Evolutionary conservation across 306 rosid species (phyloP).

Genomic region (Gastrolobium bilobum): DNA sequence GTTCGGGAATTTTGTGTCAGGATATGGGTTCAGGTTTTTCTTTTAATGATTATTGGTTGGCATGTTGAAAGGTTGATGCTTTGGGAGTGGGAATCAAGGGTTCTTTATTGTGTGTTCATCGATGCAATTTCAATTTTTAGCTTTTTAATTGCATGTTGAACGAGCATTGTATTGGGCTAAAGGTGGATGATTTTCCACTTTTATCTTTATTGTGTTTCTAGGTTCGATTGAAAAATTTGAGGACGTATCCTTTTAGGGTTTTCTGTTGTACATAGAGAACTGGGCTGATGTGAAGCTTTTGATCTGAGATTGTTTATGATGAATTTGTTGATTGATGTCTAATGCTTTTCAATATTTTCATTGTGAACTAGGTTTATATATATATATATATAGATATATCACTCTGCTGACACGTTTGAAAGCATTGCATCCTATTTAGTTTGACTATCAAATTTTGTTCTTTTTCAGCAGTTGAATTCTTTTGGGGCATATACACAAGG

Average conservation of each 20-base stretch:
- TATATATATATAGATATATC: too few species aligned
- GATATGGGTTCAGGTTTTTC: conserved; percentile 45
- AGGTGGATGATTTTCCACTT: conserved; percentile 4
- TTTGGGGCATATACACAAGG: conserved; percentile 23
- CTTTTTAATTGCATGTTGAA: background rate
- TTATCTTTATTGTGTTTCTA: background rate
- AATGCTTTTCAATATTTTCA: conserved; percentile 5
- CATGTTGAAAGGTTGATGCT: conserved; percentile 16
- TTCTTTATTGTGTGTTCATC: conserved; percentile 1
- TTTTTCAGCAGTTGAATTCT: conserved; percentile 51
- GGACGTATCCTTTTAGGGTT: background rate
- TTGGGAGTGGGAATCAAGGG: conserved; percentile 13
- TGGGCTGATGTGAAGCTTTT: conserved; percentile 6
- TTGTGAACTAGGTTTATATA: conserved; percentile 11
- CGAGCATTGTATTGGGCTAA: conserved; percentile 4
- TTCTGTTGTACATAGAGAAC: background rate
- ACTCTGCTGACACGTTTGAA: background rate
- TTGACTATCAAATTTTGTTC: conserved; percentile 5
- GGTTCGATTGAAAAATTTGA: background rate
- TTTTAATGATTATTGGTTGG: conserved; percentile 31
- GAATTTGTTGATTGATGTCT: background rate
- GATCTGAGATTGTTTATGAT: conserved; percentile 7
- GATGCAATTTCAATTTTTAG: background rate
- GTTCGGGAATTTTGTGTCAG: conserved; percentile 35
- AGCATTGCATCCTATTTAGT: conserved; percentile 4